Conservation (phyloP, 768 basidiomycete species). For the Porphyrellus cyaneotinctus region DNA sequence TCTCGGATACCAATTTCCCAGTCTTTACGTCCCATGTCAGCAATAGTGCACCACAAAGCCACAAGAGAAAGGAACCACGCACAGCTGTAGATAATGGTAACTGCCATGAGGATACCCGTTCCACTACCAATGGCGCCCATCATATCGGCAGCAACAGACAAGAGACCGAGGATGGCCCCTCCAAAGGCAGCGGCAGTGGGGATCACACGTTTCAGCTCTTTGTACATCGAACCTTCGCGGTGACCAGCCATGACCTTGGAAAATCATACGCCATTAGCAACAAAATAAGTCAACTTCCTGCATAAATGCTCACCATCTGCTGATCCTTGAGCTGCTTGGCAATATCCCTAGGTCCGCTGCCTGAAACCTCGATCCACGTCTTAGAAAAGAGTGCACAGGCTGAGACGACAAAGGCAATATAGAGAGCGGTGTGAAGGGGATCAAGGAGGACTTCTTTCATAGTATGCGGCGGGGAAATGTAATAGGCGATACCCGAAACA, state of each 20-base stretch:
- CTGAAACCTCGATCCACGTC: conserved; percentile 99
- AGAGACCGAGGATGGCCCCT: conserved; percentile 90
- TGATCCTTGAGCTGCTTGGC: conserved; percentile 99
- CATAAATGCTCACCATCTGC: conserved; percentile 64
- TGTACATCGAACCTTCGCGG: conserved; percentile 98
- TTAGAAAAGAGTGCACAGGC: conserved; percentile 98
- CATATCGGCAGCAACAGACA: conserved; percentile 89
- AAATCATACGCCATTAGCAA: background rate
- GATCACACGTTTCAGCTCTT: conserved; percentile 96
- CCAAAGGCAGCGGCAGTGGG: conserved; percentile 97
- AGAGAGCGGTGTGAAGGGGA: conserved; percentile 89
- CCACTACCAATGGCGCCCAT: conserved; percentile 96
- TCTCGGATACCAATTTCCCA: conserved; percentile 90
- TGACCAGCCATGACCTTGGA: conserved; percentile 77
- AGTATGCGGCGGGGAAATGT: conserved; percentile 97
- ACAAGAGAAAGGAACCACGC: background rate
- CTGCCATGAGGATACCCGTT: conserved; percentile 95
- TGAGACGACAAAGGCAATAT: conserved; percentile 87
- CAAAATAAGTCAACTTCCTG: background rate
- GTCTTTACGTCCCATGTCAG: conserved; percentile 42
- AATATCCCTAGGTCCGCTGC: conserved; percentile 91
- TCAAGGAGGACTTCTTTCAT: conserved; percentile 83
- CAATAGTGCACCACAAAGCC: background rate
- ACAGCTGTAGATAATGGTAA: conserved; percentile 93
- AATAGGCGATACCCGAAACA: conserved; percentile 89